Base-by-base conservation (phyloP, 192 early-diverging fungal species). In the Coemansia sp. region DNA sequence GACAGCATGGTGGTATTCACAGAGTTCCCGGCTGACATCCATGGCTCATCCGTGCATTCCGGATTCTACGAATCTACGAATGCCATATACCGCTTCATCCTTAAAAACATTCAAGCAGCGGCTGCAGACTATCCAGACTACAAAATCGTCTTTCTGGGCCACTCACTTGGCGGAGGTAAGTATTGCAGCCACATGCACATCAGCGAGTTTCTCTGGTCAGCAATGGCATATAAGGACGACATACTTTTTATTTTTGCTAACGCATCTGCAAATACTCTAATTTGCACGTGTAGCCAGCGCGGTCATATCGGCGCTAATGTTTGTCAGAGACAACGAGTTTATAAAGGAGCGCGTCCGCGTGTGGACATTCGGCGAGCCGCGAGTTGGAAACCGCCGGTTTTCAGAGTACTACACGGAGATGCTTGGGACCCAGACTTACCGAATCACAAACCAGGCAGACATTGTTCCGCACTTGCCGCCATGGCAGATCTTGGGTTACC, bases 401-500 rank as follows among this genome's bases (percentile, higher is more conserved):
- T 49, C 68, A 37, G 79, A 82, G 43, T 70, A 82, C 53, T 82
- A 82, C 42, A 82, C 79, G 17, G 19, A 65, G 46, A 42, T 82
- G 31, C 59, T 82, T 4, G 79, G 79, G 6, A 77, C 65, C 62
- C 79, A 82, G 57, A 82, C 79, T 25, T 82, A 73, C 29, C 62
- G 79, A 41, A 43, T 82, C 35, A 82, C 79, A 10, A 73, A 77
- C 46, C 60, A 73, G 59, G 79, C 67, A 6, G 79, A 82, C 25
- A 63, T 77, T 66, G 79, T 82, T 3, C 79, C 79, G 6, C 79
- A 82, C 41, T 58, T 82, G 25, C 79, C 79, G 25, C 74, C 79
- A 47, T 82, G 79, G 79, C 79, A 82, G 65, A 59, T 82, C n/a
- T 61, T 82, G 22, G 79, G 79, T 6, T 82, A 82, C 68, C 79